Percentiles rank a stretch among this genome's conserved stretches.
These are phyloP conservation scores for Paulownia fortunei DNA, from an alignment of 257 asterid species.

Conservation along the genomic window DNA sequence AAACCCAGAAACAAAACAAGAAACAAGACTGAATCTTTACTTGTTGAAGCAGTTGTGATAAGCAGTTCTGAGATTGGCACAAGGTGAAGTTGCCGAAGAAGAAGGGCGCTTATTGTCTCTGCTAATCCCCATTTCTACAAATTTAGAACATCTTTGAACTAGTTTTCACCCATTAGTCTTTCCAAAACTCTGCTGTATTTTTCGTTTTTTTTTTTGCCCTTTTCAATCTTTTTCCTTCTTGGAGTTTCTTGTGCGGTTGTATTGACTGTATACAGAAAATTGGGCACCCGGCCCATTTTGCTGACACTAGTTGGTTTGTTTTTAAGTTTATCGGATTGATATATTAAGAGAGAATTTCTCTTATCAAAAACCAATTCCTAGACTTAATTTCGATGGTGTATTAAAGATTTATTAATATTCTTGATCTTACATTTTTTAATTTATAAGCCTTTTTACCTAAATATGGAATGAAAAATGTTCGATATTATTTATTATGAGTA, in stretches of 20 bases:
- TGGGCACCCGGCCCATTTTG: conserved; percentile 15
- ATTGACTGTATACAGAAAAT: background rate
- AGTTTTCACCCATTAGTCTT: conserved; percentile 20
- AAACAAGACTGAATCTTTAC: conserved; percentile 39
- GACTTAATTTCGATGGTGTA: too few species aligned
- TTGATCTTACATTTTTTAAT: too few species aligned
- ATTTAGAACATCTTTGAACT: conserved; percentile 2
- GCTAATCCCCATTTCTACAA: conserved; percentile 57
- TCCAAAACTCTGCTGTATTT: background rate
- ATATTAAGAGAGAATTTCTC: too few species aligned
- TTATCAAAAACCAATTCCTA: too few species aligned
- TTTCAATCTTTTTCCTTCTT: background rate
- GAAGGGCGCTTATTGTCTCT: conserved; percentile 56
- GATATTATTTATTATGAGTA: too few species aligned
- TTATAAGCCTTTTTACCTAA: too few species aligned
- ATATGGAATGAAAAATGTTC: too few species aligned
- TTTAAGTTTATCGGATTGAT: too few species aligned
- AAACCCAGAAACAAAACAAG: background rate
- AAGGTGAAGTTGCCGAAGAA: conserved; percentile 73
- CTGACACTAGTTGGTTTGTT: background rate
- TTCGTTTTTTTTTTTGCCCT: too few species aligned
- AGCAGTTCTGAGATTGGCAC: conserved; percentile 74
- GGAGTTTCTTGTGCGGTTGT: background rate
- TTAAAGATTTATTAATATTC: too few species aligned
- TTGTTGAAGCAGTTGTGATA: conserved; percentile 89